Base-by-base conservation (phyloP, 305 asterid genomes). In the Rubia balearica region DNA sequence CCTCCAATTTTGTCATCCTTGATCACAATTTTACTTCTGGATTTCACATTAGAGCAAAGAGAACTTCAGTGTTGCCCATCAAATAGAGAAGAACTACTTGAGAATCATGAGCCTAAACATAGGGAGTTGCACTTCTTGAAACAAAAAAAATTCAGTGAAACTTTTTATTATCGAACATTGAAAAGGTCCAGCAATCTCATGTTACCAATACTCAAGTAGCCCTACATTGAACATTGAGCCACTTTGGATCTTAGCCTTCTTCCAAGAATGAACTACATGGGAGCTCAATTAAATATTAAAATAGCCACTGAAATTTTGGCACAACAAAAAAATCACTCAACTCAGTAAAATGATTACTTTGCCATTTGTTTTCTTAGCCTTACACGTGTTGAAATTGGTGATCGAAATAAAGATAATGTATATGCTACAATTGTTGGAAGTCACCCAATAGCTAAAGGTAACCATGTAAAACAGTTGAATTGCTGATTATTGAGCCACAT, bases 1-100 rank as follows among this genome's bases (percentile, higher is more conserved):
- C 30, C 24, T 66, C 71, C 71, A 57, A 60, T 49, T 68, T 48
- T 68, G 22, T 49, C 45, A 27, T 51, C 55, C 57, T 30, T 68
- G 27, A 49, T 49, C 16, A 33, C 27, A 48, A 10, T 24, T 27
- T 27, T 48, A 68, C n/a, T 30, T 21, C 40, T 10, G 38, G 5
- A 14, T 49, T 48, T 24, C 43, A 36, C 19, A n/a, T 33, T 60
- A 62, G 21, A 13, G n/a, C 36, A 46, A 62, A 33, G 8, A 33
- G 19, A 27, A 51, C 36, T 27, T 13, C 38, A 22, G 46, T 14
- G 14, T 27, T 13, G 61, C 42, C 11, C 40, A 17, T 16, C 71
- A 48, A 11, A 67, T 21, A 46, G 8, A 16, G 49, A 41, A 68
- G 46, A 68, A 51, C 45, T 24, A 10, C 41, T 48, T 7, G 2